phyloP scores from a whole-genome alignment of 345 rosid species.

The Hypericum androsaemum region DNA sequence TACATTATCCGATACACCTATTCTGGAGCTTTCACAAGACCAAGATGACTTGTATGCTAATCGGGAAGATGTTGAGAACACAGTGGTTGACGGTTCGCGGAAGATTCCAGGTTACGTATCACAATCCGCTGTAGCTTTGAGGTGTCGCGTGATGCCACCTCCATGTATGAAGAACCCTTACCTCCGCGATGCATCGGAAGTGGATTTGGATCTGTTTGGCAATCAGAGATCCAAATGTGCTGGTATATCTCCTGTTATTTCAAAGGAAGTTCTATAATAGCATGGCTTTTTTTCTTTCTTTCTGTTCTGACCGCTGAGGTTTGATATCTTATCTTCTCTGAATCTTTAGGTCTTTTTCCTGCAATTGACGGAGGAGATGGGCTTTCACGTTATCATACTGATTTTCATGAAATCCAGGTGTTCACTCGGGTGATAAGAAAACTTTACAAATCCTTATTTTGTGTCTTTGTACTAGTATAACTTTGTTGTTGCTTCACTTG shows the following conservation, averaged over 20 bases:
- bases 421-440: neutral
- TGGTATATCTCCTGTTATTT: conserved; percentile 29
- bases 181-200: conserved; percentile 39
- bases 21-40: conserved; percentile 39
- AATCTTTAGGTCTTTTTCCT: conserved; percentile 55
- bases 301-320: neutral
- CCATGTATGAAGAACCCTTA: conserved; percentile 96
- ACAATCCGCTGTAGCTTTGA: conserved; percentile 72
- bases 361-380: conserved; percentile 58
- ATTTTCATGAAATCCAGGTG: conserved; percentile 95
- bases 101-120: conserved; percentile 55
- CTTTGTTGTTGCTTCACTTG: conserved; percentile 12
- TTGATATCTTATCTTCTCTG: conserved; percentile 3
- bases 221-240: conserved; percentile 83
- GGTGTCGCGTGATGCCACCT: conserved; percentile 86
- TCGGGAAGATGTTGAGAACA: conserved; percentile 34
- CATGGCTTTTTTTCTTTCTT: neutral
- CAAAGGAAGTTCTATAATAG: neutral
- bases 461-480: neutral
- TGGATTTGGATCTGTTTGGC: conserved; percentile 54
- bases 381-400: conserved; percentile 82
- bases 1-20: conserved; percentile 30
- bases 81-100: conserved; percentile 20
- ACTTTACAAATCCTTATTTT: neutral
- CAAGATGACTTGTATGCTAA: conserved; percentile 32